Conservation (phyloP, 768 basidiomycete genomes). For the Boletus edulis region DNA sequence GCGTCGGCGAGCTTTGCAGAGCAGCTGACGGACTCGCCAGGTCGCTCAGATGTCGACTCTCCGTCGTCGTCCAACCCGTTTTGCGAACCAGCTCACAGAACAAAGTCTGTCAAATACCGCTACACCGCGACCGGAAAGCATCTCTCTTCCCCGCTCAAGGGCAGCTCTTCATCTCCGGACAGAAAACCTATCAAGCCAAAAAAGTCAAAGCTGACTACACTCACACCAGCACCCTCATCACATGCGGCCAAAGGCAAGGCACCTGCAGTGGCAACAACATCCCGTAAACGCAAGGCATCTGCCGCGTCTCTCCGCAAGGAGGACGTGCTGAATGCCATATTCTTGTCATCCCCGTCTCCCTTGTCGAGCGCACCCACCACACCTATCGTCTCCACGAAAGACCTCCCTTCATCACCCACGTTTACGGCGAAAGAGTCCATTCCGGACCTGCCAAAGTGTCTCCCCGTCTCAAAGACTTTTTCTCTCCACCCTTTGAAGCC, state of each 20-base stretch:
- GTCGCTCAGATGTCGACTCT: conserved; percentile 23
- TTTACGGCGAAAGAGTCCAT: not conserved
- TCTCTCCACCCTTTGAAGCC: conserved; percentile 8
- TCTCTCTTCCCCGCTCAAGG: conserved; percentile 32
- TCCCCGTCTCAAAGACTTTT: conserved; percentile 9
- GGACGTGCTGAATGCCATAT: conserved; percentile 3
- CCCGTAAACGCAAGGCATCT: conserved; percentile 31
- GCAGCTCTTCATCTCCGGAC: conserved; percentile 32
- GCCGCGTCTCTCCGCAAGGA: conserved; percentile 5
- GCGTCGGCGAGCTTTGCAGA: conserved; percentile 33
- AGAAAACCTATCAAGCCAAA: conserved; percentile 11
- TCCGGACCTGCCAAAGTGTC: conserved; percentile 4
- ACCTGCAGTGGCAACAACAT: conserved; percentile 11
- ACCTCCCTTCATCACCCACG: conserved; percentile 18
- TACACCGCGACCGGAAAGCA: conserved; percentile 33
- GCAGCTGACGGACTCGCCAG: conserved; percentile 30
- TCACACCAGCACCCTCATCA: conserved; percentile 12
- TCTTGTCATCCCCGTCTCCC: conserved; percentile 23
- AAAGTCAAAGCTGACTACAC: not conserved
- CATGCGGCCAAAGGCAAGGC: conserved; percentile 11
- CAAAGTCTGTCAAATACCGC: conserved; percentile 32
- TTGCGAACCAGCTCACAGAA: conserved; percentile 20
- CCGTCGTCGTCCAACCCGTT: conserved; percentile 21
- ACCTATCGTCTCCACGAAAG: conserved; percentile 12
- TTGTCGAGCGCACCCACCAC: conserved; percentile 25